These are phyloP conservation scores for Lenzites betulinus DNA, from an alignment of 768 basidiomycete genomes.

Conservation along the genomic window DNA sequence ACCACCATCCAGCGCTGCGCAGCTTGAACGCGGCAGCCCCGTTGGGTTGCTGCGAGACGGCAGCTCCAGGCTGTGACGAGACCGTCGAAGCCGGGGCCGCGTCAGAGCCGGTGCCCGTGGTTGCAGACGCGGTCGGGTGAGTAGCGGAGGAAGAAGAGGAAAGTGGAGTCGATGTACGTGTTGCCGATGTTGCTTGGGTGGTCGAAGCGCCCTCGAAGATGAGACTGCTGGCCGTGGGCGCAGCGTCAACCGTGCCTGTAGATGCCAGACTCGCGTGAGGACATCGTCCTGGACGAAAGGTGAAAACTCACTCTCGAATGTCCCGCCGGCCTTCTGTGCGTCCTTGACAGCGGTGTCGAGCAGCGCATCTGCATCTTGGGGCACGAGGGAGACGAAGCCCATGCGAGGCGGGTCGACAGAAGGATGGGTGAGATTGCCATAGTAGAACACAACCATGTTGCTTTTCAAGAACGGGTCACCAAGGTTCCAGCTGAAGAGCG, in stretches of 20 bases:
- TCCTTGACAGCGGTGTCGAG: slow-evolving; percentile 39
- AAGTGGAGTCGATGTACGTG: neutral
- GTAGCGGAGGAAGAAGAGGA: neutral
- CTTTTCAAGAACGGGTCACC: slow-evolving; percentile 78
- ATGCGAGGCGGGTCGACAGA: slow-evolving; percentile 68
- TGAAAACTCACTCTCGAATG: slow-evolving; percentile 9
- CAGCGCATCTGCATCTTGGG: slow-evolving; percentile 48
- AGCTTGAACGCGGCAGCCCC: no score
- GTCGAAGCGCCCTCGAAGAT: slow-evolving; percentile 2
- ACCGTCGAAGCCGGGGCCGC: neutral
- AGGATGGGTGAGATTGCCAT: slow-evolving; percentile 70
- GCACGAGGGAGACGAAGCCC: slow-evolving; percentile 74
- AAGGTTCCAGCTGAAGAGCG: slow-evolving; percentile 75
- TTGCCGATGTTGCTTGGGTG: neutral
- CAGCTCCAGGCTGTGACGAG: neutral
- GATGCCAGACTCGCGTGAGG: neutral
- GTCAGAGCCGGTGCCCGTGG: neutral
- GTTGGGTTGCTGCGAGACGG: neutral
- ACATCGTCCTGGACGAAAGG: no score
- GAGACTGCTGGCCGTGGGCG: slow-evolving; percentile 13
- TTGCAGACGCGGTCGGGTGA: neutral
- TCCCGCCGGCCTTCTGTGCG: slow-evolving; percentile 31
- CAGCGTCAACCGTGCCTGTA: slow-evolving; percentile 6
- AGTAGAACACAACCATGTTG: slow-evolving; percentile 73
- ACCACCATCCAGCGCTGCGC: neutral